Evolutionary conservation across 2,329 filamentous ascomycete genomes (phyloP).

Genomic region (Rutstroemia sp.): DNA sequence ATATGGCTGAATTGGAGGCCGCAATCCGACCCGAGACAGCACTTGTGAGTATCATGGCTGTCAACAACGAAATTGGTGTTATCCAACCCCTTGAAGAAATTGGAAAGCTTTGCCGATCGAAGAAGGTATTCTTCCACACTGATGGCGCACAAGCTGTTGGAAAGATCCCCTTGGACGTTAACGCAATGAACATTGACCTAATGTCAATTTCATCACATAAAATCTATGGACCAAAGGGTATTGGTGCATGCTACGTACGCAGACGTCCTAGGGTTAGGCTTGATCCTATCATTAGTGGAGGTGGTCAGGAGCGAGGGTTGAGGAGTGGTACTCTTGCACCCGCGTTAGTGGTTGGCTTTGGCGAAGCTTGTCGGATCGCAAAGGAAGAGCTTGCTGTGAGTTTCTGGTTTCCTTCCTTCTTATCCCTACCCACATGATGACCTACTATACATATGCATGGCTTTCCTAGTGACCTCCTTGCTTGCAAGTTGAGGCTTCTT

Average conservation of each 20-base stretch:
- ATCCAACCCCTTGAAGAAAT: conserved; percentile 94
- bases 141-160: conserved; percentile 97
- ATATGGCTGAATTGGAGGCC: conserved; percentile 75
- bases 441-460: conserved; percentile 79
- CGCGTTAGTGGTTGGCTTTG: conserved; percentile 82
- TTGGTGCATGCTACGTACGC: conserved; percentile 93
- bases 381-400: conserved; percentile 85
- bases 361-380: conserved; percentile 89
- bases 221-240: conserved; percentile 95
- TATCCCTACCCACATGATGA: conserved; percentile 56
- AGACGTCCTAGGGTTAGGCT: conserved; percentile 87
- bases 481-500: conserved; percentile 31
- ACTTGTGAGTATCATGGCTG: conserved; percentile 94
- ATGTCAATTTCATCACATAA: conserved; percentile 99
- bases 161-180: conserved; percentile 94
- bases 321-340: conserved; percentile 91
- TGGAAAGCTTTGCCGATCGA: conserved; percentile 80
- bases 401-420: conserved; percentile 16
- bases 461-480: conserved; percentile 66
- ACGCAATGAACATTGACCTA: conserved; percentile 94
- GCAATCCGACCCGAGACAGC: conserved; percentile 87
- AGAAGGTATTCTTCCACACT: conserved; percentile 97
- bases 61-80: conserved; percentile 99
- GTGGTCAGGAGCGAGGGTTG: conserved; percentile 90
- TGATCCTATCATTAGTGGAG: conserved; percentile 92